Conservation (phyloP, 108 stramenopile species). For the Skeletonema menzelii region DNA sequence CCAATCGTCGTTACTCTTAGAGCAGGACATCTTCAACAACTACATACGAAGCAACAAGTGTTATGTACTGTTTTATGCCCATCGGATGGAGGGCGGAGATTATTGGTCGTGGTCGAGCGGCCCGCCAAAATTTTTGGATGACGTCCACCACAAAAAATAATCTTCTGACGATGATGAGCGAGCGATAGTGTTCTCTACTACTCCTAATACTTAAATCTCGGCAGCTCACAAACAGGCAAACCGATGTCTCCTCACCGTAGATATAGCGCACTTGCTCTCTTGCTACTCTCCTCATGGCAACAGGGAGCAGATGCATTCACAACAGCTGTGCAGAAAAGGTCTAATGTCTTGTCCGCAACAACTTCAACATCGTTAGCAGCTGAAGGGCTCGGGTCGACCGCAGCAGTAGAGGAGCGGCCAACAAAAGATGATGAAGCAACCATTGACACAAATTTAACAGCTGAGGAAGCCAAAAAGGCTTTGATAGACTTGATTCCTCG, state of each 20-base stretch:
- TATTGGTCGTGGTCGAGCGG: too few species aligned
- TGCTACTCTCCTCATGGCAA: background rate
- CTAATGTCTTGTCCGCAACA: background rate
- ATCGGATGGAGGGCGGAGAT: too few species aligned
- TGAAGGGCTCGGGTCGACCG: background rate
- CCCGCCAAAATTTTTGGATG: too few species aligned
- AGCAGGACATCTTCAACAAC: background rate
- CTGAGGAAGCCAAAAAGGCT: slow-evolving; percentile 28
- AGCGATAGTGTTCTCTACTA: too few species aligned
- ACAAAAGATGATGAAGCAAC: background rate
- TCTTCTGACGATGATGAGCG: too few species aligned
- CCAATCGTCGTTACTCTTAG: background rate
- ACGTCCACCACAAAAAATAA: too few species aligned
- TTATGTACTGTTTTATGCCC: too few species aligned
- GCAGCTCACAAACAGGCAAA: background rate
- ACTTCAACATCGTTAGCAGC: background rate
- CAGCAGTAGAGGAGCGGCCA: background rate
- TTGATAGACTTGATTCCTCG: slow-evolving; percentile 68
- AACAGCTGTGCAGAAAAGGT: background rate
- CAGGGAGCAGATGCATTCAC: background rate
- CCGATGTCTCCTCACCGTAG: background rate
- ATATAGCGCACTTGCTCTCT: background rate
- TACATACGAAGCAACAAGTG: too few species aligned
- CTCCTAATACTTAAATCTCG: too few species aligned
- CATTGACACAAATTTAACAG: slow-evolving; percentile 6